phyloP scores from a whole-genome alignment of 257 asterid species.

The Henckelia pumila region DNA sequence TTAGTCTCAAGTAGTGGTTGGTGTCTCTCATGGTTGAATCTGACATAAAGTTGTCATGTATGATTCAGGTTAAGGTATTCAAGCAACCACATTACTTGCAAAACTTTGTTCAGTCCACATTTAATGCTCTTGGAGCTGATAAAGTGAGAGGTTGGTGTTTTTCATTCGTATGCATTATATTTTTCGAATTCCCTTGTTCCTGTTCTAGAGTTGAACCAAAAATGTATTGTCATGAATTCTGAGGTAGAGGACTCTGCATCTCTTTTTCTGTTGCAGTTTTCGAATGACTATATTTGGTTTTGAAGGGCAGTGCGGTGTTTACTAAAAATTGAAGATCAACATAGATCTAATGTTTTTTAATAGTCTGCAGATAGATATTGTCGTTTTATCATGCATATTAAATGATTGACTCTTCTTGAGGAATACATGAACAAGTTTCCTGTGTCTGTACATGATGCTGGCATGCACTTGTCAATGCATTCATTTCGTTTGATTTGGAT shows the following conservation, averaged over 20 bases:
- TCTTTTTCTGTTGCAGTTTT: background rate
- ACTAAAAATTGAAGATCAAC: background rate
- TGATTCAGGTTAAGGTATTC: constrained; percentile 87
- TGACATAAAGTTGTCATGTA: constrained; percentile 27
- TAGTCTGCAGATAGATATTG: background rate
- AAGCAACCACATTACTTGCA: constrained; percentile 81
- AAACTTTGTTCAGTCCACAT: constrained; percentile 86
- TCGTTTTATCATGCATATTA: background rate
- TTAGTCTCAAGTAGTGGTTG: constrained; percentile 2
- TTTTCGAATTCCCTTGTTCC: constrained; percentile 4
- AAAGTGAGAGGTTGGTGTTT: constrained; percentile 62
- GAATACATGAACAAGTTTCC: background rate
- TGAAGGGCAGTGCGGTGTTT: background rate
- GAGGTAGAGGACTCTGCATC: background rate
- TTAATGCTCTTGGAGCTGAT: constrained; percentile 84
- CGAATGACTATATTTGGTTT: background rate
- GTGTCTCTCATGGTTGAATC: constrained; percentile 18
- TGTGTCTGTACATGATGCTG: background rate
- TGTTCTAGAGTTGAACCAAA: constrained; percentile 12
- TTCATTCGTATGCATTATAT: constrained; percentile 12
- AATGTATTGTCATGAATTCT: background rate
- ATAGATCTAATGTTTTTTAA: background rate
- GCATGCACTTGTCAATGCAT: too few relatives aligned
- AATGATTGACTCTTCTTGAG: constrained; percentile 1
- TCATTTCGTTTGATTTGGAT: background rate